Conservation (phyloP, 768 basidiomycete species). For the Hericium alpestre region DNA sequence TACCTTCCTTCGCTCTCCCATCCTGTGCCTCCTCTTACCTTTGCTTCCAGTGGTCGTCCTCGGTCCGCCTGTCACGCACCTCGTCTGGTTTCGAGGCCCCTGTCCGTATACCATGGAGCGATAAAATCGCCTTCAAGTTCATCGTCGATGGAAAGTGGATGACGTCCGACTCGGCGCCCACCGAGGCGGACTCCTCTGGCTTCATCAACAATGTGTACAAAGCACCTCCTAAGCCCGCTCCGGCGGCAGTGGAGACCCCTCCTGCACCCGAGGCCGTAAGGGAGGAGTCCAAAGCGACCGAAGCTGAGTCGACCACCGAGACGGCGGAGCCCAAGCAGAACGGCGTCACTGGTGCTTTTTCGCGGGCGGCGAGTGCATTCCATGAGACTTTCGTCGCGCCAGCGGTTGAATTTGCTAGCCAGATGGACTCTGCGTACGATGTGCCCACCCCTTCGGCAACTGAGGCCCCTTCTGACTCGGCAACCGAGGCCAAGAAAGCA, state of each 20-base stretch:
- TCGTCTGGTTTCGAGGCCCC: slow-evolving; percentile 19
- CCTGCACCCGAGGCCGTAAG: not conserved
- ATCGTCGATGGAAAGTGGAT: slow-evolving; percentile 26
- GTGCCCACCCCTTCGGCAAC: not conserved
- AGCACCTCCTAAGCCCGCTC: slow-evolving; percentile 11
- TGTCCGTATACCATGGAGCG: slow-evolving; percentile 17
- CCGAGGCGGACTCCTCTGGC: slow-evolving; percentile 18
- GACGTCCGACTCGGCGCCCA: slow-evolving; percentile 17
- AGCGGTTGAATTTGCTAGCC: not conserved
- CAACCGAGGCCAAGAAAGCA: not conserved
- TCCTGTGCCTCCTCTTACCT: slow-evolving; percentile 7
- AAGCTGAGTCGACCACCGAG: not conserved
- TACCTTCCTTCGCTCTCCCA: slow-evolving; percentile 9
- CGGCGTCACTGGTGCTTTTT: not conserved
- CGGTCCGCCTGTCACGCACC: slow-evolving; percentile 19
- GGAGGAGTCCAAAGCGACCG: not conserved
- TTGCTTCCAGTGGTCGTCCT: slow-evolving; percentile 17
- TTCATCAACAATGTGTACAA: slow-evolving; percentile 24
- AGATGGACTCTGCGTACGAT: slow-evolving; percentile 1
- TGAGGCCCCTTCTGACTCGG: not conserved
- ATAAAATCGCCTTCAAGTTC: slow-evolving; percentile 24
- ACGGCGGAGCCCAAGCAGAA: not conserved
- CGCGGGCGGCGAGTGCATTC: not conserved
- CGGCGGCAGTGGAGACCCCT: not conserved
- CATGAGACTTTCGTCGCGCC: not conserved